These are phyloP conservation scores for Scheffersomyces coipomensis DNA, from an alignment of 805 yeast genomes.

Conservation along the genomic window DNA sequence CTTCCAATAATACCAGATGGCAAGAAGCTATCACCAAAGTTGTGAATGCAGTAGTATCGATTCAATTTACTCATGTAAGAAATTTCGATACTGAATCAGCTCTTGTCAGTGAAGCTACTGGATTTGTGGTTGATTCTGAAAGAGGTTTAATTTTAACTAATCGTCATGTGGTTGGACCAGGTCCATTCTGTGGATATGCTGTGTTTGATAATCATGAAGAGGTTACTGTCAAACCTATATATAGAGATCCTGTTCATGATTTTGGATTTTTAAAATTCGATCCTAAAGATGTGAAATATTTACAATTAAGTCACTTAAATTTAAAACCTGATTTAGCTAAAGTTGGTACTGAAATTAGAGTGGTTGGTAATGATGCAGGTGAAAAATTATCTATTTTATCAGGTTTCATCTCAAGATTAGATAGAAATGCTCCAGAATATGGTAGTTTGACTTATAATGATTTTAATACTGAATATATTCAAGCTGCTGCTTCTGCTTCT, in stretches of 20 bases:
- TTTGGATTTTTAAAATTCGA: slow-evolving; percentile 85
- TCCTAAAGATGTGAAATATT: slow-evolving; percentile 68
- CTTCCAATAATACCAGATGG: slow-evolving; percentile 47
- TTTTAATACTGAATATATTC: slow-evolving; percentile 90
- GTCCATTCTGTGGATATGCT: slow-evolving; percentile 89
- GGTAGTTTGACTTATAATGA: slow-evolving; percentile 87
- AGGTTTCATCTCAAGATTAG: slow-evolving; percentile 82
- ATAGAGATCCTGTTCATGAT: slow-evolving; percentile 94
- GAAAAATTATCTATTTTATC: slow-evolving; percentile 86
- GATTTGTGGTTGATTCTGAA: slow-evolving; percentile 84
- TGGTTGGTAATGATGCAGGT: slow-evolving; percentile 96
- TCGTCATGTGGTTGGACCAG: slow-evolving; percentile 94
- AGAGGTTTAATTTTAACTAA: slow-evolving; percentile 85
- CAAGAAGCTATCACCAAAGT: slow-evolving; percentile 77
- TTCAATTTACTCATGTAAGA: slow-evolving; percentile 84
- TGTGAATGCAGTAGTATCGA: slow-evolving; percentile 82
- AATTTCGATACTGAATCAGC: slow-evolving; percentile 85
- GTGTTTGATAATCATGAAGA: slow-evolving; percentile 95
- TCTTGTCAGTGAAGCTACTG: slow-evolving; percentile 87
- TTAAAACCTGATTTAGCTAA: slow-evolving; percentile 79
- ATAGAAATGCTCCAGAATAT: slow-evolving; percentile 93
- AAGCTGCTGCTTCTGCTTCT: slow-evolving; percentile 94
- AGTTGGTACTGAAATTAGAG: slow-evolving; percentile 92
- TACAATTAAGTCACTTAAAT: slow-evolving; percentile 64
- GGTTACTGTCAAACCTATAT: slow-evolving; percentile 78